Evolutionary conservation across 148 eudicot genomes (phyloP).

Genomic region (Hydrangea macrophylla): DNA sequence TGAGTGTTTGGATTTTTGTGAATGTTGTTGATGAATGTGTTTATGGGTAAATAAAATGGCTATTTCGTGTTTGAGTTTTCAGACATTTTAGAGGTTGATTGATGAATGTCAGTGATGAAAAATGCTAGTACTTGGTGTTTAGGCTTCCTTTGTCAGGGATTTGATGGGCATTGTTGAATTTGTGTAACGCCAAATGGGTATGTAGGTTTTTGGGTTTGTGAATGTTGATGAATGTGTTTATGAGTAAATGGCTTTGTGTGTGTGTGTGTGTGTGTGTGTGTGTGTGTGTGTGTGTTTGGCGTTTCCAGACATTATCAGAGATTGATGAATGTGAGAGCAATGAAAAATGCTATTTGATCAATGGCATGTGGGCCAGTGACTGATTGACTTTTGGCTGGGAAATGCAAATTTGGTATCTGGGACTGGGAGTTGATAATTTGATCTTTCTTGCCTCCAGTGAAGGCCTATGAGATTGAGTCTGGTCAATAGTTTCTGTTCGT

Average conservation of each 20-base stretch:
- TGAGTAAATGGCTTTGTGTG: no score
- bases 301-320: no score
- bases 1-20: no score
- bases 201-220: no score
- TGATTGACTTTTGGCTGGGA: background rate
- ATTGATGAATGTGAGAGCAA: no score
- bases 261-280: no score
- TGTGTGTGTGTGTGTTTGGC: no score
- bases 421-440: background rate
- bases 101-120: conserved; percentile 14
- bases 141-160: no score
- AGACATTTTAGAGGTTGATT: conserved; percentile 1
- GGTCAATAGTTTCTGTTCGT: background rate
- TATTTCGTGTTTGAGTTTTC: background rate
- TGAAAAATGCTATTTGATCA: no score
- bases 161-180: background rate
- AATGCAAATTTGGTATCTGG: background rate
- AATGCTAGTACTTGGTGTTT: conserved; percentile 2
- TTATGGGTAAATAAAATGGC: background rate
- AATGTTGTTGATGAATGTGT: background rate
- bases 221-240: no score
- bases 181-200: background rate
- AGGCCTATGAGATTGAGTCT: background rate
- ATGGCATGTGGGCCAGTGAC: no score
- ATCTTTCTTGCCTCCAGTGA: background rate